Evolutionary conservation across 768 basidiomycete species (phyloP).

Genomic region (Tylopilus vinaceipallidus): DNA sequence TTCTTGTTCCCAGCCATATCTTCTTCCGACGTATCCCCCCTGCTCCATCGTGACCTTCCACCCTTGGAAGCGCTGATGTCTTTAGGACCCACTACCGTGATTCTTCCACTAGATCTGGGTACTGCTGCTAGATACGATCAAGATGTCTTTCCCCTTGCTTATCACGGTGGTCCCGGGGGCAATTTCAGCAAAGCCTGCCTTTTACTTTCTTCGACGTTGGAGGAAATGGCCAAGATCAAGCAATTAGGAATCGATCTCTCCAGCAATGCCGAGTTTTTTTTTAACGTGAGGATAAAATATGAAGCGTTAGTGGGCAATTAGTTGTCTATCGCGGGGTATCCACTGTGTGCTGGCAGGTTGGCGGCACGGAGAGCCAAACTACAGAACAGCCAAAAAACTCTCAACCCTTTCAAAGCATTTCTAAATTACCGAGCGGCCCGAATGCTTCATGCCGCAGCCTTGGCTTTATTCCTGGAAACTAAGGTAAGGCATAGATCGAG

Average conservation of each 20-base stretch:
- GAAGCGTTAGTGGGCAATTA: background rate
- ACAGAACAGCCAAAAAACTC: background rate
- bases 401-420: background rate
- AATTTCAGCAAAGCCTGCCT: background rate
- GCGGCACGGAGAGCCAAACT: background rate
- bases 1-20: background rate
- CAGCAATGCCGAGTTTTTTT: background rate
- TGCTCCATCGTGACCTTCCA: background rate
- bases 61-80: background rate
- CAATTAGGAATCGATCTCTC: background rate
- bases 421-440: background rate
- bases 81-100: background rate
- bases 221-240: background rate
- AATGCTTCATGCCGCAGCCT: background rate
- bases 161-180: background rate
- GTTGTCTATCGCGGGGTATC: too few species aligned
- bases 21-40: background rate
- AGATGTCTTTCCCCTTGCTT: constrained; percentile 3
- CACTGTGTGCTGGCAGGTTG: background rate
- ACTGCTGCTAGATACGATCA: background rate
- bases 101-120: constrained; percentile 3
- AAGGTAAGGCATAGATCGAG: background rate
- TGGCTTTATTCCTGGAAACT: background rate
- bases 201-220: background rate
- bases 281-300: background rate